Evolutionary conservation across 2,329 filamentous ascomycete species (phyloP).

Genomic region (Alternaria arbusti): DNA sequence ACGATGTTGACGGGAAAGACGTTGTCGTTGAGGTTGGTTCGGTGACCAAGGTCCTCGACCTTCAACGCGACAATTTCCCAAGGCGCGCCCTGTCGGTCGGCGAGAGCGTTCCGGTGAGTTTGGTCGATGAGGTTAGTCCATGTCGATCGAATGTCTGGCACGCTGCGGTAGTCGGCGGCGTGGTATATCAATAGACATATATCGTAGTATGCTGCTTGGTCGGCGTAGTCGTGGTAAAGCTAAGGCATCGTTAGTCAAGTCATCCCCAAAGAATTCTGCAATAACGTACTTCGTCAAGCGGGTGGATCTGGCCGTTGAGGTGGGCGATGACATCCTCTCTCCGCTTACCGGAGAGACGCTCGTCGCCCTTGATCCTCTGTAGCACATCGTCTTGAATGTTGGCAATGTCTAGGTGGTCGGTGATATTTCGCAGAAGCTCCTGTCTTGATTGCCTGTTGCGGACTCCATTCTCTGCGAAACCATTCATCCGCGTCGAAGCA

Average conservation of each 20-base stretch:
- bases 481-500: constrained; percentile 80
- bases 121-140: constrained; percentile 84
- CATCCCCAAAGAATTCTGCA: not conserved
- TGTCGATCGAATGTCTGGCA: constrained; percentile 80
- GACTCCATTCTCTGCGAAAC: constrained; percentile 63
- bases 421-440: constrained; percentile 81
- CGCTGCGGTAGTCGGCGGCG: constrained; percentile 86
- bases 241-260: constrained; percentile 48
- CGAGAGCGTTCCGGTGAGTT: constrained; percentile 60
- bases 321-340: constrained; percentile 68
- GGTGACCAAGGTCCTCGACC: constrained; percentile 63
- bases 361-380: constrained; percentile 75
- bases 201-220: constrained; percentile 91
- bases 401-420: constrained; percentile 86
- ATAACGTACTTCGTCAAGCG: constrained; percentile 73
- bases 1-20: constrained; percentile 60
- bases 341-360: constrained; percentile 69
- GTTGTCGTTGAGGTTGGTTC: constrained; percentile 62
- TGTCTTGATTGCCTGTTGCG: constrained; percentile 76
- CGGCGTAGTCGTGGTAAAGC: constrained; percentile 93
- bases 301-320: constrained; percentile 79
- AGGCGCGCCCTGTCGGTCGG: constrained; percentile 59
- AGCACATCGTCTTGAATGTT: constrained; percentile 94
- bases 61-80: constrained; percentile 73
- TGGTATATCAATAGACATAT: constrained; percentile 92